phyloP scores from a whole-genome alignment of 108 stramenopile species.

The Cyclotella atomus region DNA sequence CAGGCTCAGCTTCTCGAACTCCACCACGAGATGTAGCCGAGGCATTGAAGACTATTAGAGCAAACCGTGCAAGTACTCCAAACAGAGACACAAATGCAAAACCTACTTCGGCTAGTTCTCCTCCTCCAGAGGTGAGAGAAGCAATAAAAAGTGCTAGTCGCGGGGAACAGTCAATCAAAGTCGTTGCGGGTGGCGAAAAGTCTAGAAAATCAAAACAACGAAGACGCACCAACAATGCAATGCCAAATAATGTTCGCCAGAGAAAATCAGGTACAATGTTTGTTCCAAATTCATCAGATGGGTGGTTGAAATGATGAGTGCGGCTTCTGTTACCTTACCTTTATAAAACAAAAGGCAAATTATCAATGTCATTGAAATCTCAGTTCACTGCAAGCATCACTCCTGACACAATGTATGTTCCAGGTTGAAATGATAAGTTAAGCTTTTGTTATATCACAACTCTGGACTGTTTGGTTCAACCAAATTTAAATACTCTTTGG shows the following conservation, averaged over 20 bases:
- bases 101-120: not conserved
- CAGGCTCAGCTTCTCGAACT: not conserved
- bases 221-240: not conserved
- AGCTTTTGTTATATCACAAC: no score
- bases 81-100: no score
- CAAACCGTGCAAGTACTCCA: constrained; percentile 7
- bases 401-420: no score
- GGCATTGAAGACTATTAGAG: constrained; percentile 19
- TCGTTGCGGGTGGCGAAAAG: not conserved
- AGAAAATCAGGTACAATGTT: constrained; percentile 17
- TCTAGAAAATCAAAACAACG: not conserved
- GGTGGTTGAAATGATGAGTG: not conserved
- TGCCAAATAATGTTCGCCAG: constrained; percentile 20
- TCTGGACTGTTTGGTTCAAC: constrained; percentile 13
- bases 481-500: not conserved
- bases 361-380: no score
- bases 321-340: no score
- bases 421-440: no score
- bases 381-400: no score
- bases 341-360: no score
- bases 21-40: constrained; percentile 14
- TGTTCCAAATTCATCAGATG: not conserved
- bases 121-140: constrained; percentile 11
- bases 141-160: constrained; percentile 11
- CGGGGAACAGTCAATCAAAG: not conserved